Conservation (phyloP, 148 eudicot species). For the Amaranthus cruentus region DNA sequence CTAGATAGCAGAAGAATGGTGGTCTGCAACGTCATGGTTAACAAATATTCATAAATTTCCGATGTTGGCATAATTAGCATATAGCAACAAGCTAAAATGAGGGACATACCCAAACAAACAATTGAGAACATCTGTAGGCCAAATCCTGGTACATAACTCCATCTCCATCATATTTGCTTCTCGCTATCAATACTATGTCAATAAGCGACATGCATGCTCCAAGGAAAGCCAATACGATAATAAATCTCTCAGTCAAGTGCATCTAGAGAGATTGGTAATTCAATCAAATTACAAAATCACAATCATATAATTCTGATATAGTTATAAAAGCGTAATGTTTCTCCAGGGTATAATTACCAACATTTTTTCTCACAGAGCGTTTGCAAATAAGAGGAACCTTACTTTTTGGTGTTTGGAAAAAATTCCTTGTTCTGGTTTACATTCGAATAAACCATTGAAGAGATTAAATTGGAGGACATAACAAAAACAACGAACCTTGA, state of each 20-base stretch:
- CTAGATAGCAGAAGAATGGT: constrained; percentile 35
- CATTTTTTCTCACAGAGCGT: too few relatives aligned
- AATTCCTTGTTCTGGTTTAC: too few relatives aligned
- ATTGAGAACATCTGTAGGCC: constrained; percentile 46
- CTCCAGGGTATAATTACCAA: too few relatives aligned
- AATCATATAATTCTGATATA: not conserved
- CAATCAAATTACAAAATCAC: not conserved
- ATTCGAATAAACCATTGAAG: not conserved
- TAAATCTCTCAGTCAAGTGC: constrained; percentile 34
- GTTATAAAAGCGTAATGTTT: not conserved
- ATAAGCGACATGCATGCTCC: constrained; percentile 42
- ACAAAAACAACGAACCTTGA: constrained; percentile 31
- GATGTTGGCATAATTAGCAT: not conserved
- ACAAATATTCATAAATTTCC: not conserved
- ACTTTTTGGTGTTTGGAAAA: too few relatives aligned
- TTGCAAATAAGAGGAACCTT: too few relatives aligned
- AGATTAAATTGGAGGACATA: not conserved
- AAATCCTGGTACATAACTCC: constrained; percentile 36
- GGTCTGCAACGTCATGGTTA: constrained; percentile 29
- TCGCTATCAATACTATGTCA: constrained; percentile 35
- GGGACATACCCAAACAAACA: constrained; percentile 55
- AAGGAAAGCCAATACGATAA: constrained; percentile 37
- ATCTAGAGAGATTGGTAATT: constrained; percentile 24
- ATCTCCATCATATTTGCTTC: constrained; percentile 21
- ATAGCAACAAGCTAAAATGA: constrained; percentile 1